These are phyloP conservation scores for Cryptococcus amylolentus DNA, from an alignment of 1,284 basidiomycete genomes.

Conservation along the genomic window DNA sequence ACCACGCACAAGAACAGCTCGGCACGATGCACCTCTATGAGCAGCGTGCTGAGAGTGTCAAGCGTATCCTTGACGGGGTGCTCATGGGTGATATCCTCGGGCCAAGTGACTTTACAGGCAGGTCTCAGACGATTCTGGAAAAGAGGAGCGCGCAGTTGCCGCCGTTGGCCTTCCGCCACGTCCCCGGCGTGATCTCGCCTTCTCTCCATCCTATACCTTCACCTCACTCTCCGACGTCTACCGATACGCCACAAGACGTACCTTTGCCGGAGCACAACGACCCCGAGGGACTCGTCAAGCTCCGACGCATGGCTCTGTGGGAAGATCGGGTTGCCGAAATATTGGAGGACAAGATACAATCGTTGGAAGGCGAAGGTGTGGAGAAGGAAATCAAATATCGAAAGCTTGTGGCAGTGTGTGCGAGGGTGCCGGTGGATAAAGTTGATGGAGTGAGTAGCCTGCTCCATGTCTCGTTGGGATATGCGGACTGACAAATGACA, in stretches of 20 bases:
- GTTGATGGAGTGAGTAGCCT: conserved; percentile 75
- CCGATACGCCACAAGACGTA: conserved; percentile 52
- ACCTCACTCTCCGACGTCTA: conserved; percentile 35
- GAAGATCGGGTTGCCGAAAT: conserved; percentile 71
- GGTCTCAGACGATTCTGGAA: conserved; percentile 55
- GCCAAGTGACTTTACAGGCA: conserved; percentile 77
- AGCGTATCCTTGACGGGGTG: conserved; percentile 60
- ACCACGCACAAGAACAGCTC: conserved; percentile 65
- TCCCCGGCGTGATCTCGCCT: conserved; percentile 4
- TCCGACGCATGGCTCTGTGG: conserved; percentile 76
- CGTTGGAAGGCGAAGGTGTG: conserved; percentile 71
- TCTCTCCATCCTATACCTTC: conserved; percentile 8
- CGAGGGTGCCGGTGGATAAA: conserved; percentile 78
- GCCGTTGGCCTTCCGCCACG: conserved; percentile 18
- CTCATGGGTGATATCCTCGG: too few species aligned
- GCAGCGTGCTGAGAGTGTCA: conserved; percentile 73
- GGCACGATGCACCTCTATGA: conserved; percentile 72
- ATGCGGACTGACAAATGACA: conserved; percentile 36
- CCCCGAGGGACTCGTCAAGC: conserved; percentile 58
- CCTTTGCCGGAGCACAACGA: conserved; percentile 56
- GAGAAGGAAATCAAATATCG: conserved; percentile 86
- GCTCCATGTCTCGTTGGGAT: background rate
- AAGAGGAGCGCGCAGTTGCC: conserved; percentile 55
- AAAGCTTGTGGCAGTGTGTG: conserved; percentile 84
- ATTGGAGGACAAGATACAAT: conserved; percentile 64